Conservation (phyloP, 805 yeast species). For the Suhomyces tanzawaensis region DNA sequence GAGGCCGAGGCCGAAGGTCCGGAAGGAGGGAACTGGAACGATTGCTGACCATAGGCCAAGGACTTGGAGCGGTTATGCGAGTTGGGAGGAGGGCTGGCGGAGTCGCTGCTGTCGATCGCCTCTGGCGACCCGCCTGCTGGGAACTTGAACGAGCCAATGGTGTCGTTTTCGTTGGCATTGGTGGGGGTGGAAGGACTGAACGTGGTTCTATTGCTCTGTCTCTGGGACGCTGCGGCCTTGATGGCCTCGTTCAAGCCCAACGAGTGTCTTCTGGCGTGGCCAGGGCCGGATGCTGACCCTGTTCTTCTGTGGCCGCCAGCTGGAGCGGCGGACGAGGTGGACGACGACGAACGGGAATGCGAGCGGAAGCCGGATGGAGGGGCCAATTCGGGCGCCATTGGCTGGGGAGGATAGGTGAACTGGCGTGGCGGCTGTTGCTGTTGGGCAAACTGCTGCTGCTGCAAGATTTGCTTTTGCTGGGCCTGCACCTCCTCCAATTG, state of each 20-base stretch:
- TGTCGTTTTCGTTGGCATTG: conserved; percentile 13
- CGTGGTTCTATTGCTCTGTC: conserved; percentile 42
- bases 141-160: conserved; percentile 48
- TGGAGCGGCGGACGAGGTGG: conserved; percentile 11
- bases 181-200: conserved; percentile 29
- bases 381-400: conserved; percentile 13
- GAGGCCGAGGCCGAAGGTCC: conserved; percentile 15
- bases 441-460: conserved; percentile 51
- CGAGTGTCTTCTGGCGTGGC: conserved; percentile 90
- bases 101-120: conserved; percentile 16
- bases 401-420: conserved; percentile 24
- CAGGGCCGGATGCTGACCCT: conserved; percentile 37
- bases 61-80: conserved; percentile 36
- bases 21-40: conserved; percentile 58
- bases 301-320: conserved; percentile 33
- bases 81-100: conserved; percentile 8
- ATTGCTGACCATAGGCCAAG: conserved; percentile 44
- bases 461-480: conserved; percentile 85
- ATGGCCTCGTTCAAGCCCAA: conserved; percentile 90
- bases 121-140: conserved; percentile 47
- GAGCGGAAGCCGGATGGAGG: conserved; percentile 21
- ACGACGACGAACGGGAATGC: conserved; percentile 37
- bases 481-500: conserved; percentile 89
- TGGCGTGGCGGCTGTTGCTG: conserved; percentile 27
- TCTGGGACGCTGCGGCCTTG: conserved; percentile 92